These are phyloP conservation scores for Arabis alpina DNA, from an alignment of 345 rosid genomes.

Conservation along the genomic window DNA sequence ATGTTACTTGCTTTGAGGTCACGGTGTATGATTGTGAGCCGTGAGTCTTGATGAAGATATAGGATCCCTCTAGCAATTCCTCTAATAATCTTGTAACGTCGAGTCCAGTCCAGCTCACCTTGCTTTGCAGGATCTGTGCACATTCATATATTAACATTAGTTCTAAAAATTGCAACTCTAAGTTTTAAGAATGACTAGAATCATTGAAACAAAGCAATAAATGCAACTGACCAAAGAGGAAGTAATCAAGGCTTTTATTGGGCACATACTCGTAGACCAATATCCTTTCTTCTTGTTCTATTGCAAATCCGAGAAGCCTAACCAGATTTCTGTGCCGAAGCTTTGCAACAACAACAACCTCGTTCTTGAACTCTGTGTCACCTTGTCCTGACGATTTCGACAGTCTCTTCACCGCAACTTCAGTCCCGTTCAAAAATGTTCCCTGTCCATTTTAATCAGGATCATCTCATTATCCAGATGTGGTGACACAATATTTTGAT, in stretches of 20 bases:
- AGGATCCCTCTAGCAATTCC: slow-evolving; percentile 61
- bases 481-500: background rate
- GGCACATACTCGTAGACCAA: slow-evolving; percentile 42
- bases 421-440: slow-evolving; percentile 24
- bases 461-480: background rate
- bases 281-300: slow-evolving; percentile 38
- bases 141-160: background rate
- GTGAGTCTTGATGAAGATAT: slow-evolving; percentile 53
- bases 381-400: slow-evolving; percentile 44
- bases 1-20: slow-evolving; percentile 69
- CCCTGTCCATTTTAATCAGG: slow-evolving; percentile 24
- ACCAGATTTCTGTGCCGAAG: slow-evolving; percentile 40
- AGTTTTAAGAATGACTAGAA: slow-evolving; percentile 12
- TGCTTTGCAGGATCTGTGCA: slow-evolving; percentile 46
- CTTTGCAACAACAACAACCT: slow-evolving; percentile 44
- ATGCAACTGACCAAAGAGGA: slow-evolving; percentile 36
- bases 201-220: background rate
- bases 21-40: slow-evolving; percentile 61
- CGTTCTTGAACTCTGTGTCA: slow-evolving; percentile 40
- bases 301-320: slow-evolving; percentile 37
- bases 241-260: slow-evolving; percentile 43
- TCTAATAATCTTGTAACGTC: slow-evolving; percentile 48
- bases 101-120: slow-evolving; percentile 54
- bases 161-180: background rate
- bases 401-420: slow-evolving; percentile 41